phyloP scores from a whole-genome alignment of 129 eudicot genomes.

The Chrysanthemum lavandulifolium region DNA sequence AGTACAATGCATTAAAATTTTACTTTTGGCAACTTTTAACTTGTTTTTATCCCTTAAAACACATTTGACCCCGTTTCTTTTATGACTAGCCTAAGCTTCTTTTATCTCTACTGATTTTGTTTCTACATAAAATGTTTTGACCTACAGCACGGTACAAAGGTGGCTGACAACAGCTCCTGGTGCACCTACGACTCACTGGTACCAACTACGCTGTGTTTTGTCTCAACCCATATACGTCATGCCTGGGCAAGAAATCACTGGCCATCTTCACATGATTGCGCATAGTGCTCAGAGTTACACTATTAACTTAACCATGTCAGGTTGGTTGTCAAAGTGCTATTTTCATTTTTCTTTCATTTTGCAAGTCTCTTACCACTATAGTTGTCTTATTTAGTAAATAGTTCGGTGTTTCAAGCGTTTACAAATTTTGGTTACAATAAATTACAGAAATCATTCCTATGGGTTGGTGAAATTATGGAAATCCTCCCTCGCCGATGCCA shows the following conservation, averaged over 20 bases:
- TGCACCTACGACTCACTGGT: constrained; percentile 98
- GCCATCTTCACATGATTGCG: constrained; percentile 87
- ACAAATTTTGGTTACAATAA: too few species aligned
- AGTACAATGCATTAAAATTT: not conserved
- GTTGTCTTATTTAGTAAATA: too few species aligned
- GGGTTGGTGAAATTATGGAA: not conserved
- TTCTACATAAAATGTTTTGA: constrained; percentile 3
- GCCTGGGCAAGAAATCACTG: constrained; percentile 97
- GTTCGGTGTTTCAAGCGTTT: too few species aligned
- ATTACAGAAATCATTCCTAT: not conserved
- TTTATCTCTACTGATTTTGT: too few species aligned
- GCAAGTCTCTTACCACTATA: not conserved
- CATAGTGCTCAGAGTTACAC: constrained; percentile 95
- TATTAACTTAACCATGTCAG: constrained; percentile 83
- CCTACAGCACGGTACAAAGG: constrained; percentile 74
- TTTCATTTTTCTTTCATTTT: not conserved
- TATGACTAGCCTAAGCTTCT: too few species aligned
- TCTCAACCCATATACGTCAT: constrained; percentile 88
- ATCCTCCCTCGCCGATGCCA: too few species aligned
- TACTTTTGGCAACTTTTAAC: not conserved
- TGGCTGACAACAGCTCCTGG: constrained; percentile 99
- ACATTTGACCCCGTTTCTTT: not conserved
- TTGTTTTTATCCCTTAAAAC: not conserved
- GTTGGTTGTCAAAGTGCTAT: constrained; percentile 34
- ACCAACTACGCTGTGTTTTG: constrained; percentile 88